Conservation (phyloP, 306 rosid genomes). For the Oxytropis ochrocephala region DNA sequence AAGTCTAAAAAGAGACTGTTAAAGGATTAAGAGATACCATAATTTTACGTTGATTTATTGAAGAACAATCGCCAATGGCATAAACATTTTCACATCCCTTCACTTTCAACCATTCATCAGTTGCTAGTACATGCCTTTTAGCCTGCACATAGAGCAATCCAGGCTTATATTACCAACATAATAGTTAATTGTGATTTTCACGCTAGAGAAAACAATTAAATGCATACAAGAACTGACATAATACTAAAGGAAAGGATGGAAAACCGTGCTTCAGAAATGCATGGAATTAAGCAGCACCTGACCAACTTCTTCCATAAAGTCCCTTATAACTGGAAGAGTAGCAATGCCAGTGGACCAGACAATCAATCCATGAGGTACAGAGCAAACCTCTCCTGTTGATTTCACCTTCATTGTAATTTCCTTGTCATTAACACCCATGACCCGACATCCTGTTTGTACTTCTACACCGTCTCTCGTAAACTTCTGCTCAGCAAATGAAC, state of each 20-base stretch:
- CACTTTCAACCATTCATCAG: conserved; percentile 90
- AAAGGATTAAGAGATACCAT: conserved; percentile 50
- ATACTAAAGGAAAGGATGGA: background rate
- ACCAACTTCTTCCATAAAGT: conserved; percentile 85
- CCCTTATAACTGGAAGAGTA: conserved; percentile 82
- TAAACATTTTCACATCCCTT: conserved; percentile 62
- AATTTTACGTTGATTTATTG: conserved; percentile 81
- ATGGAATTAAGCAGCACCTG: conserved; percentile 55
- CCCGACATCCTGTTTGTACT: conserved; percentile 88
- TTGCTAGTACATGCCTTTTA: conserved; percentile 59
- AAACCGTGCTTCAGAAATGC: background rate
- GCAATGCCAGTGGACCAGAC: conserved; percentile 93
- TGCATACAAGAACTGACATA: background rate
- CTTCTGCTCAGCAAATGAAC: conserved; percentile 82
- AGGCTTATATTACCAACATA: conserved; percentile 8
- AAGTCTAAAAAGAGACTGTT: background rate
- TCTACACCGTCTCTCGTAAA: conserved; percentile 83
- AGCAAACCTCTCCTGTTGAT: conserved; percentile 61
- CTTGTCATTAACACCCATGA: conserved; percentile 63
- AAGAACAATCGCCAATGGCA: conserved; percentile 90
- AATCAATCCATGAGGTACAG: conserved; percentile 78
- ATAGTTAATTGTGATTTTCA: background rate
- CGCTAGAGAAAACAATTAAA: background rate
- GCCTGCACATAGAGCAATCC: conserved; percentile 43
- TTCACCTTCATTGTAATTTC: conserved; percentile 63